phyloP scores from a whole-genome alignment of 305 asterid species.

The Rubia peregrina region DNA sequence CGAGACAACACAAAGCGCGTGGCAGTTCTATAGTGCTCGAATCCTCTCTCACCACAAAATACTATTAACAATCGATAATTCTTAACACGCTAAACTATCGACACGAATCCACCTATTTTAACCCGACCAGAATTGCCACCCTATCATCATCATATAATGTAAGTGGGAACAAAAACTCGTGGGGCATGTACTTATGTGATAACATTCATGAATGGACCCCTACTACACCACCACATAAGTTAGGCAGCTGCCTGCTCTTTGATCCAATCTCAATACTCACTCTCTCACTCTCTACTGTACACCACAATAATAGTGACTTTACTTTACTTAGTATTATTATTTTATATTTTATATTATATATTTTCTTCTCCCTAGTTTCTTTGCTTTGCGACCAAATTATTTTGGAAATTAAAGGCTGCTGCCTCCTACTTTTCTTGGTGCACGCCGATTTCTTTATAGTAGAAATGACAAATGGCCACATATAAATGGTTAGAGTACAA shows the following conservation, averaged over 20 bases:
- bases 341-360: too few species aligned
- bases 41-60: too few species aligned
- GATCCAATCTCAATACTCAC: slow-evolving; percentile 1
- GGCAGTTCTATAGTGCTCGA: too few species aligned
- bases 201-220: slow-evolving; percentile 31
- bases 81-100: too few species aligned
- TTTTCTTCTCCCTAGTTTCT: neutral
- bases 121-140: too few species aligned
- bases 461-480: neutral
- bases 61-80: too few species aligned
- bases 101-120: too few species aligned
- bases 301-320: neutral
- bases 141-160: too few species aligned
- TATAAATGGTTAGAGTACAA: neutral
- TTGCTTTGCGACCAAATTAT: slow-evolving; percentile 6
- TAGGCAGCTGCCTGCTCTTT: slow-evolving; percentile 5
- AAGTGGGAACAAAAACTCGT: slow-evolving; percentile 23
- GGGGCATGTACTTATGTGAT: slow-evolving; percentile 25
- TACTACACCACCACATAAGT: neutral
- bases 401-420: slow-evolving; percentile 1
- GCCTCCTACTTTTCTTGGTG: slow-evolving; percentile 9
- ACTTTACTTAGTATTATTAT: too few species aligned
- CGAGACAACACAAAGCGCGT: too few species aligned
- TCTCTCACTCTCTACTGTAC: neutral
- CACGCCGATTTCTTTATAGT: slow-evolving; percentile 11